phyloP scores from a whole-genome alignment of 2,329 filamentous ascomycete genomes.

The Botrytis squamosa region DNA sequence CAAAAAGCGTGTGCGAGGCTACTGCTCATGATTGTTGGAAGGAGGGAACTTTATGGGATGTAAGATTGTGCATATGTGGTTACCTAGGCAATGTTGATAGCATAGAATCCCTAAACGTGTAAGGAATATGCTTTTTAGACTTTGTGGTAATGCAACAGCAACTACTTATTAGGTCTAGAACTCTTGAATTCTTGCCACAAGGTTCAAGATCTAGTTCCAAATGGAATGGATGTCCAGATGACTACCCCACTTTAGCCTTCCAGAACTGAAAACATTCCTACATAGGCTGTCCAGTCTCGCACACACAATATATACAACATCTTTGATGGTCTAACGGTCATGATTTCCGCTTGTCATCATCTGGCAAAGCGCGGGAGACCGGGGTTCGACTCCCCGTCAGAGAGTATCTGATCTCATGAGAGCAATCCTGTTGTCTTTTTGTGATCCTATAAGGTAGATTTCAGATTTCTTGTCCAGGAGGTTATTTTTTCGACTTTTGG shows the following conservation, averaged over 20 bases:
- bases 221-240: not conserved
- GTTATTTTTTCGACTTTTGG: not conserved
- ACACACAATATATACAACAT: constrained; percentile 1
- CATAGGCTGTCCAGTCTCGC: rapidly evolving
- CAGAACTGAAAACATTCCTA: not conserved
- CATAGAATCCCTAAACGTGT: no score
- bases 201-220: not conserved
- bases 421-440: rapidly evolving
- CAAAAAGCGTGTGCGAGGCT: no score
- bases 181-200: not conserved
- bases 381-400: constrained; percentile 35
- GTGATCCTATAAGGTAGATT: not conserved
- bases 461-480: not conserved
- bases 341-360: constrained; percentile 41
- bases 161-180: not conserved
- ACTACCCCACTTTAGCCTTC: not conserved
- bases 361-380: constrained; percentile 29
- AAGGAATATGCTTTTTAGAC: no score
- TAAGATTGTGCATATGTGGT: not conserved
- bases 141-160: not conserved
- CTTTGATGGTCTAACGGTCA: constrained; percentile 41
- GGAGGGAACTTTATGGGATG: not conserved
- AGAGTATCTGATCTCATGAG: constrained; percentile 7
- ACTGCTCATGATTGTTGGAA: not conserved
- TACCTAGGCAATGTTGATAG: not conserved